Percentiles rank a stretch among this genome's conserved stretches.
Evolutionary conservation across 2,329 filamentous ascomycete genomes (phyloP).

Genomic region (Mollisia scopiformis): DNA sequence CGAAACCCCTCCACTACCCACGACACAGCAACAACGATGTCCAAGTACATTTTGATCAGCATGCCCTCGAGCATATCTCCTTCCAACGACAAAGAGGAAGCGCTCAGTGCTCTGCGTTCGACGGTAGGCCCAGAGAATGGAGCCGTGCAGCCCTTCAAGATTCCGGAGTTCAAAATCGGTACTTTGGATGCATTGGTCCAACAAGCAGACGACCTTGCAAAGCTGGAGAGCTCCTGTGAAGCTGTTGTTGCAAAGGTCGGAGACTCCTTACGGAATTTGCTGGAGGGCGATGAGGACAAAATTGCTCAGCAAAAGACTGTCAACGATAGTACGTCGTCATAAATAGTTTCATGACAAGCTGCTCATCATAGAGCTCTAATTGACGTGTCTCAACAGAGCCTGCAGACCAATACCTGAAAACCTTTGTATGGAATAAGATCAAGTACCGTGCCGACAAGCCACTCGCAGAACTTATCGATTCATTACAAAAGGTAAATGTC

Average conservation of each 20-base stretch:
- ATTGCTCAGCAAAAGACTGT: conserved; percentile 82
- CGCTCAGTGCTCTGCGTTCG: conserved; percentile 73
- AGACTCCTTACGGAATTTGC: conserved; percentile 35
- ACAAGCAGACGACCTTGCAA: conserved; percentile 92
- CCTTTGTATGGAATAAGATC: conserved; percentile 96
- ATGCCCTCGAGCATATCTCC: conserved; percentile 86
- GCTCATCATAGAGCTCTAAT: too few species aligned
- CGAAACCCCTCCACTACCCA: not conserved
- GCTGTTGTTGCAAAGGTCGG: conserved; percentile 81
- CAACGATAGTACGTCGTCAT: conserved; percentile 72
- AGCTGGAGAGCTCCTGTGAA: conserved; percentile 81
- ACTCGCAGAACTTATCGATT: conserved; percentile 83
- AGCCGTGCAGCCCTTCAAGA: conserved; percentile 73
- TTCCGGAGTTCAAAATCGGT: conserved; percentile 97
- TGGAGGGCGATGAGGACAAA: conserved; percentile 40
- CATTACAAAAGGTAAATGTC: conserved; percentile 74
- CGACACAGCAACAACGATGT: conserved; percentile 28
- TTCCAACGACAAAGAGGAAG: conserved; percentile 78
- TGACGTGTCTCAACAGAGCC: conserved; percentile 64
- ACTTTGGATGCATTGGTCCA: conserved; percentile 93
- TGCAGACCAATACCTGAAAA: conserved; percentile 89
- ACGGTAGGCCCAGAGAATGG: conserved; percentile 77
- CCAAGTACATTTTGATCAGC: conserved; percentile 85
- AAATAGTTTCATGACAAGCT: too few species aligned
- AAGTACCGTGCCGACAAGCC: conserved; percentile 94